These are phyloP conservation scores for Phytophthora sansomeana DNA, from an alignment of 352 stramenopile genomes.

Conservation along the genomic window DNA sequence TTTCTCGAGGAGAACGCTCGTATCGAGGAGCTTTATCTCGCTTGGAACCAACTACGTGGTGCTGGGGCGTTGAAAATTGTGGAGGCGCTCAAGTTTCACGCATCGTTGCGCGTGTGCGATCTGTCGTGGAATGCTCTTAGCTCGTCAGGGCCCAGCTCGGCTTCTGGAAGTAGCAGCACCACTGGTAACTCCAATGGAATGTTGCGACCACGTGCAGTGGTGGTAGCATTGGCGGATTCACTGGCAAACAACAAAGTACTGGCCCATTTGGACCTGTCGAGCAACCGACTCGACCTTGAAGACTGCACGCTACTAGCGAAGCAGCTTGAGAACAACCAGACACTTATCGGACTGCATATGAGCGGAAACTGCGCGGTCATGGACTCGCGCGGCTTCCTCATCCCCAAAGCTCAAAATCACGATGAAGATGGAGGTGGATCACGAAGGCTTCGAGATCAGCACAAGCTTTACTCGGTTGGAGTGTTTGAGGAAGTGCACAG, in stretches of 20 bases:
- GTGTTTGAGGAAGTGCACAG: constrained; percentile 78
- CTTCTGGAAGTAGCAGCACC: not conserved
- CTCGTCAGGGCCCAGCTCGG: constrained; percentile 35
- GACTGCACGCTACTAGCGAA: constrained; percentile 69
- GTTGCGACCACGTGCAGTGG: constrained; percentile 51
- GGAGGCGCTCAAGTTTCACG: constrained; percentile 79
- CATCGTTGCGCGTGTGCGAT: constrained; percentile 71
- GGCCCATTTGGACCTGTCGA: constrained; percentile 71
- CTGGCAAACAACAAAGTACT: constrained; percentile 85
- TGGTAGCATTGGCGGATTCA: constrained; percentile 63
- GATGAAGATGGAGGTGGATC: constrained; percentile 32
- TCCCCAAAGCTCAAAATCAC: constrained; percentile 53
- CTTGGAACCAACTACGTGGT: constrained; percentile 78
- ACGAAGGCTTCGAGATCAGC: constrained; percentile 62
- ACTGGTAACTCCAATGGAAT: constrained; percentile 7
- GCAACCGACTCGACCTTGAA: constrained; percentile 70
- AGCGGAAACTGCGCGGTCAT: constrained; percentile 75
- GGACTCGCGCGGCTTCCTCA: constrained; percentile 72
- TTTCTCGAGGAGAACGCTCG: constrained; percentile 80
- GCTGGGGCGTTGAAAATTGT: constrained; percentile 77
- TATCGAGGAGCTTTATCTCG: constrained; percentile 81
- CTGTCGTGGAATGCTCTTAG: constrained; percentile 82
- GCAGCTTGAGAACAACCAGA: constrained; percentile 77
- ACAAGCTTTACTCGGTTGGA: constrained; percentile 82
- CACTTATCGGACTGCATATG: constrained; percentile 78